Percentiles rank a stretch among this genome's conserved stretches.
Evolutionary conservation across 139 green algal species (phyloP).

Genomic region (Chlorella vulgaris): DNA sequence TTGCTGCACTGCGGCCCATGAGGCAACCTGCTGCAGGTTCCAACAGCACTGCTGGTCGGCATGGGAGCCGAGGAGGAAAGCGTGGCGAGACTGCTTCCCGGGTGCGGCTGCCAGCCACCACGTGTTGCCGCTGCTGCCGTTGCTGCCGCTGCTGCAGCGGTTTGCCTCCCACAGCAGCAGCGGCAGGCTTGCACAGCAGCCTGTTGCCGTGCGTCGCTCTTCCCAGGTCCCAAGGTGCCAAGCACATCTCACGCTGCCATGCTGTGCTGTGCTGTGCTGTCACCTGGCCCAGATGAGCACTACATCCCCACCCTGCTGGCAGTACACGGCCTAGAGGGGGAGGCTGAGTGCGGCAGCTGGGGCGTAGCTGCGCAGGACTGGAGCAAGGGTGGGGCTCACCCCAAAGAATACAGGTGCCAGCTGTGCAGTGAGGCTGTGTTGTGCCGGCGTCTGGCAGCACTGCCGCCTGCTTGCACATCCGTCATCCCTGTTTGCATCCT

Average conservation of each 20-base stretch:
- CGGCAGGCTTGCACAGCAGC: no score
- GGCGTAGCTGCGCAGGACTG: constrained; percentile 7
- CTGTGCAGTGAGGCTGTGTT: no score
- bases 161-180: no score
- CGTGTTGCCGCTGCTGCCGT: not conserved
- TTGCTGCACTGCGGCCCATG: not conserved
- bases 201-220: not conserved
- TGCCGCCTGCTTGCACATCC: not conserved
- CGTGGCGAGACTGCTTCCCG: constrained; percentile 9
- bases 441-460: no score
- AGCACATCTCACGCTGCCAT: not conserved
- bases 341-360: not conserved
- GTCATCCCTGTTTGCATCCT: not conserved
- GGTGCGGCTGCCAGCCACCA: not conserved
- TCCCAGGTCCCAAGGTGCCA: not conserved
- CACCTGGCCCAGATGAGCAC: constrained; percentile 21
- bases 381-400: not conserved
- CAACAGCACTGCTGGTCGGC: constrained; percentile 1
- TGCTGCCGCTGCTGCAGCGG: no score
- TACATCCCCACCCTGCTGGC: constrained; percentile 33
- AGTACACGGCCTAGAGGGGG: not conserved
- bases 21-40: not conserved
- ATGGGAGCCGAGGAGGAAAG: not conserved
- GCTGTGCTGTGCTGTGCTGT: not conserved
- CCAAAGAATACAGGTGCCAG: no score